Evolutionary conservation across 768 basidiomycete species (phyloP).

Genomic region (Lactifluus rugatus): DNA sequence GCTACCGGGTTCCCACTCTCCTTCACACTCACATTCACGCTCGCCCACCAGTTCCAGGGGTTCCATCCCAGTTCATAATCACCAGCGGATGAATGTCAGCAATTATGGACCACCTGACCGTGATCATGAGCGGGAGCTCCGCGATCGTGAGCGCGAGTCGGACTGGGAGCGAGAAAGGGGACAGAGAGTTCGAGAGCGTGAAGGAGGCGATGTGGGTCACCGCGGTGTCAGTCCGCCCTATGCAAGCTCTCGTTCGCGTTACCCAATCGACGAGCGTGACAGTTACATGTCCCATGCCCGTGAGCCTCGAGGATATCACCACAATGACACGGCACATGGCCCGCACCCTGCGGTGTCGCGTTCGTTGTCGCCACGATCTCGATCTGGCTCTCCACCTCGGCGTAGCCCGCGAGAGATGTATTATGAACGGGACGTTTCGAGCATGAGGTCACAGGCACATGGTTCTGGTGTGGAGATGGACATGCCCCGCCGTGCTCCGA

Average conservation of each 20-base stretch:
- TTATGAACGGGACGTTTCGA: slow-evolving; percentile 9
- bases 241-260: slow-evolving; percentile 21
- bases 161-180: slow-evolving; percentile 26
- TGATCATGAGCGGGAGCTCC: slow-evolving; percentile 38
- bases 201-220: slow-evolving; percentile 1
- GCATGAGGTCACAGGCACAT: background rate
- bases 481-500: slow-evolving; percentile 1
- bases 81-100: slow-evolving; percentile 54
- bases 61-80: slow-evolving; percentile 41
- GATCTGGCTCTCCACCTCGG: slow-evolving; percentile 12
- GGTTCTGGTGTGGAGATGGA: slow-evolving; percentile 5
- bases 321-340: slow-evolving; percentile 9
- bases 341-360: slow-evolving; percentile 15
- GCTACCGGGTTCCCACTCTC: slow-evolving; percentile 13
- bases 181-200: slow-evolving; percentile 29
- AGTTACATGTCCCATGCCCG: slow-evolving; percentile 12
- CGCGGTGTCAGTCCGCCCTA: slow-evolving; percentile 5
- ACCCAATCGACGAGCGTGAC: slow-evolving; percentile 20
- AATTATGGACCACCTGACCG: slow-evolving; percentile 37
- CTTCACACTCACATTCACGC: slow-evolving; percentile 41
- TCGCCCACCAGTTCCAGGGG: slow-evolving; percentile 26
- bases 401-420: slow-evolving; percentile 12
- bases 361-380: slow-evolving; percentile 15
- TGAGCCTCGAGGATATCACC: slow-evolving; percentile 14
- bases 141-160: slow-evolving; percentile 30